Base-by-base conservation (phyloP, 352 stramenopile species). In the Blastocystis sp. region DNA sequence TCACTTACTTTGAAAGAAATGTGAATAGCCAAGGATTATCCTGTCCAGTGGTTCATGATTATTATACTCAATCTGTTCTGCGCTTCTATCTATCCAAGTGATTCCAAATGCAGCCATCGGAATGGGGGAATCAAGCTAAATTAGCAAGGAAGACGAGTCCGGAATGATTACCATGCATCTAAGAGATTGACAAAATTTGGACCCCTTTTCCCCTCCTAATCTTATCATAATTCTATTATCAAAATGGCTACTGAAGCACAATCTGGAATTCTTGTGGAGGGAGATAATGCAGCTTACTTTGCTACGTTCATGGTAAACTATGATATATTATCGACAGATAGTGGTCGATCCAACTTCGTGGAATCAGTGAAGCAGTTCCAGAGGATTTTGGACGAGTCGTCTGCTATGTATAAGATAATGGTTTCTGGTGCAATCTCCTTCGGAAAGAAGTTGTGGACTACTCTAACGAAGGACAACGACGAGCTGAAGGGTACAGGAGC, bases 271-370 rank as follows among this genome's bases (percentile, higher is more conserved):
- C 34, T 78, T 26, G 45, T 54, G 7, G 76, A 88, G 34, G 76
- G 76, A 41, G 76, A 88, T 47, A 55, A 54, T 3, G 45, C 30
- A n/a, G 76, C 50, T 11, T 88, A 64, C 64, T 78, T 88, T 69
- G 34, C 55, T 79, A 87, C 76, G 7, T 87, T 79, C 50, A 79
- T 68, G 63, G 45, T 87, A 11, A 87, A 87, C 37, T 87, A 87
- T 30, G 43, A 68, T 8, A 0, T 76, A 79, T 24, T 87, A 20
- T 68, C 53, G 7, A 87, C 76, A 20, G 11, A 69, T 30, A 41
- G 78, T 13, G 76, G 45, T 70, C 20, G 7, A 24, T 30, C 39
- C 6, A 78, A 47, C 37, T 87, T 87, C 34, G 39, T 69, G 4
- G 39, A 79, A 26, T 18, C 76, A 37, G 76, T 87, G 3, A 87